Base-by-base conservation (phyloP, 805 yeast species). In the Sungouiella blattae region DNA sequence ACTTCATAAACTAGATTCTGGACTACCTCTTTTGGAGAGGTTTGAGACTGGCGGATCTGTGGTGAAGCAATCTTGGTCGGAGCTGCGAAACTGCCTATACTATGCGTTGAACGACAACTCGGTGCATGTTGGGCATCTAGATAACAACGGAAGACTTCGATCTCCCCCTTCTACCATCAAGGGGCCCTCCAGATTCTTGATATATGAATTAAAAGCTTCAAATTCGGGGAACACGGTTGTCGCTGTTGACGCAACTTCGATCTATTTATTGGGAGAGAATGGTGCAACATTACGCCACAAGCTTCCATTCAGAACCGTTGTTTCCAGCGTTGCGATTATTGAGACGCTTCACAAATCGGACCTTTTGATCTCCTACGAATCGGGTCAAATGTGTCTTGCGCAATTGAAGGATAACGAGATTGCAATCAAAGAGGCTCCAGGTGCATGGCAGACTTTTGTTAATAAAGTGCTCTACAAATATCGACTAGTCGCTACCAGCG, bases 51-150 rank as follows among this genome's bases (percentile, higher is more conserved):
- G 26, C 2, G 46, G 40, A 15, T 18, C 32, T n/a, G 44, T 41
- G 6, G 44, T 54, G 11, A 43, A 40, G 33, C 43, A 46, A 30
- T 6, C 27, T 4, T 55, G 55, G 58, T 45, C 52, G 1, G 21
- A 30, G 6, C 27, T 28, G 28, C 5, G 34, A 17, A 26, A 31
- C 14, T 32, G 25, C 7, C 31, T 52, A 14, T 43, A 37, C 17
- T 32, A 39, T 20, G 39, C 50, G 11, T 30, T 35, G n/a, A 28
- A 28, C 4, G 55, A 53, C 28, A 54, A 54, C 29, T 47, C 55
- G n/a, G 39, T 47, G 23, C 22, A 40, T 27, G 37, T 28, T 14
- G 38, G 39, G 26, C 11, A n/a, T n/a, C 9, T 38, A 4, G 34
- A 22, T 9, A 3, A 28, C 5, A 18, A 29, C 2, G 20, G 25